Conservation (phyloP, 2,329 filamentous ascomycete species). For the Colletotrichum cereale region DNA sequence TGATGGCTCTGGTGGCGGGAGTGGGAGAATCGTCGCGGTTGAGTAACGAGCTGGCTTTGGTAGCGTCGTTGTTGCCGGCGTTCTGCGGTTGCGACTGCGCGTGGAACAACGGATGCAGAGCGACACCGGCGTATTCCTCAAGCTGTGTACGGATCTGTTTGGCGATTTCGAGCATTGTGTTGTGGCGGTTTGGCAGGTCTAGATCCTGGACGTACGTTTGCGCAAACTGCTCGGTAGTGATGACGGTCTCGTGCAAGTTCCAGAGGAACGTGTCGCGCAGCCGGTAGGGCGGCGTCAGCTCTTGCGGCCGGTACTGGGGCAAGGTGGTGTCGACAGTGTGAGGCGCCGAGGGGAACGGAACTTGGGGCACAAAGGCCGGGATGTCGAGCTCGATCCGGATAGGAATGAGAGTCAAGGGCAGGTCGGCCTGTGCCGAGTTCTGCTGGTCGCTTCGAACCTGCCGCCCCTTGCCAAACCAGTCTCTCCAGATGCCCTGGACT, state of each 20-base stretch:
- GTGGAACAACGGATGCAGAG: constrained; percentile 92
- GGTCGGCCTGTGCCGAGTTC: constrained; percentile 74
- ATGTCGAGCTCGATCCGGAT: constrained; percentile 98
- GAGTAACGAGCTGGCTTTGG: constrained; percentile 47
- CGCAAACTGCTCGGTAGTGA: constrained; percentile 97
- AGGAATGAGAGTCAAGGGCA: constrained; percentile 92
- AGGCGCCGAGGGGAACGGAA: constrained; percentile 71
- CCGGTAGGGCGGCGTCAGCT: constrained; percentile 85
- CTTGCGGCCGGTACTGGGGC: constrained; percentile 83
- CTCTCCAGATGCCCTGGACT: constrained; percentile 90
- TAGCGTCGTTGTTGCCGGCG: constrained; percentile 44
- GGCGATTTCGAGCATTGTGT: constrained; percentile 83
- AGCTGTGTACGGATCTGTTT: constrained; percentile 95
- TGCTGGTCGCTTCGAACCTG: constrained; percentile 69
- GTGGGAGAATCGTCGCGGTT: constrained; percentile 56
- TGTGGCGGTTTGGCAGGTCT: constrained; percentile 82
- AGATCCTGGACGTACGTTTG: constrained; percentile 90
- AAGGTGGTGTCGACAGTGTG: constrained; percentile 75
- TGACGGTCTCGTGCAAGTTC: constrained; percentile 95
- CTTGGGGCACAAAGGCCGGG: constrained; percentile 77
- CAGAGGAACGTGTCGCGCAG: constrained; percentile 96
- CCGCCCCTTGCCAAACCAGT: constrained; percentile 89
- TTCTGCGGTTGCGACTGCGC: constrained; percentile 59
- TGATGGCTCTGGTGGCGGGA: constrained; percentile 50
- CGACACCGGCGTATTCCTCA: constrained; percentile 95